A percentile compares a stretch with the other conserved stretches of the same genome.
These are phyloP conservation scores for Beauveria sp. DNA, from an alignment of 2,329 filamentous ascomycete species.

Conservation along the genomic window DNA sequence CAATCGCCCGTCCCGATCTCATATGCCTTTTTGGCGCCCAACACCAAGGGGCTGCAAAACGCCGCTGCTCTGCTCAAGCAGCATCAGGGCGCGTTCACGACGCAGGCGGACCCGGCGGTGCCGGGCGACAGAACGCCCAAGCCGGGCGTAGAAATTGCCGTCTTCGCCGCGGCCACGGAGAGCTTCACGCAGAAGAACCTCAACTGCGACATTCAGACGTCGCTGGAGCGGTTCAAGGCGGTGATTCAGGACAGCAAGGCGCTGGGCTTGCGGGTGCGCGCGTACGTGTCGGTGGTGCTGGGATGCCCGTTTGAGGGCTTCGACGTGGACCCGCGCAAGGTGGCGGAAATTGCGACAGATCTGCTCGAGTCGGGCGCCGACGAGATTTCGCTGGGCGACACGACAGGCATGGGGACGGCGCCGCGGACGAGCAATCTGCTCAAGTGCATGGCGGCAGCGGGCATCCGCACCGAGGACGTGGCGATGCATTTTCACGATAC, in stretches of 20 bases:
- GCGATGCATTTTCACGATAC: conserved; percentile 88
- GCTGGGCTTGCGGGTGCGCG: conserved; percentile 60
- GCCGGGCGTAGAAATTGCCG: conserved; percentile 60
- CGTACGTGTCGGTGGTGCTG: conserved; percentile 73
- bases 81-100: conserved; percentile 41
- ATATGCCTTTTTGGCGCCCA: conserved; percentile 77
- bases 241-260: conserved; percentile 63
- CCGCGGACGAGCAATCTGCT: conserved; percentile 59
- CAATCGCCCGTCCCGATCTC: conserved; percentile 49
- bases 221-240: conserved; percentile 59
- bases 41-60: conserved; percentile 62
- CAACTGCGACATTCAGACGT: conserved; percentile 71
- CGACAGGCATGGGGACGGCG: conserved; percentile 84
- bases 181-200: conserved; percentile 74
- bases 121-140: conserved; percentile 31
- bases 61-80: conserved; percentile 47
- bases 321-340: conserved; percentile 54
- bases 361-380: conserved; percentile 82
- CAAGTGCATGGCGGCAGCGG: conserved; percentile 56
- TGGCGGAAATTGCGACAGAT: conserved; percentile 58
- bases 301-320: conserved; percentile 70
- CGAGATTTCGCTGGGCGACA: conserved; percentile 85
- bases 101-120: conserved; percentile 37
- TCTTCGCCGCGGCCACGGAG: conserved; percentile 78
- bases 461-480: conserved; percentile 61